phyloP scores from a whole-genome alignment of 129 eudicot species.

The Arctium lappa region DNA sequence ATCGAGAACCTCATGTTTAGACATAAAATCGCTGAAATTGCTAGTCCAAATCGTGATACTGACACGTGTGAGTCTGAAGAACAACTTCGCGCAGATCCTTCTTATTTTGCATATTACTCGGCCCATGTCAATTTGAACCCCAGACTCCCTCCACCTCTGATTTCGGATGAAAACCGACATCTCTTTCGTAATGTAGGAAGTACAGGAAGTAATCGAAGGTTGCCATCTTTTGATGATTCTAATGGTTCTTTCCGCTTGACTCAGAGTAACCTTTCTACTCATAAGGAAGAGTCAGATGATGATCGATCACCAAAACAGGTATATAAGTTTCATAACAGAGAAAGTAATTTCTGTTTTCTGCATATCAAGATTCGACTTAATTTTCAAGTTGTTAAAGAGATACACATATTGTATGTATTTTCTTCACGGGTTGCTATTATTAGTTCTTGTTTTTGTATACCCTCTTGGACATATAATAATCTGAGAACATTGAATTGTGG shows the following conservation, averaged over 20 bases:
- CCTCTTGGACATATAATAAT: neutral
- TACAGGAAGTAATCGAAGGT: constrained; percentile 27
- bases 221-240: constrained; percentile 45
- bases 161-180: constrained; percentile 41
- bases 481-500: neutral
- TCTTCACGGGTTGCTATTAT: neutral
- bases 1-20: constrained; percentile 51
- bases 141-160: constrained; percentile 45
- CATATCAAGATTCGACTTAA: neutral
- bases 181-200: constrained; percentile 26
- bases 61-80: constrained; percentile 35
- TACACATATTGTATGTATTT: no score
- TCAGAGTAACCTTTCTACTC: constrained; percentile 56
- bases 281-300: constrained; percentile 73
- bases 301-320: constrained; percentile 51
- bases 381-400: neutral
- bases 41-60: constrained; percentile 9
- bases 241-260: constrained; percentile 24
- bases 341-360: constrained; percentile 12
- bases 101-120: constrained; percentile 41
- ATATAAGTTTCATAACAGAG: constrained; percentile 13
- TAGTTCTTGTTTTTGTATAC: neutral
- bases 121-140: constrained; percentile 45
- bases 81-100: constrained; percentile 47
- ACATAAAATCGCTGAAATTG: constrained; percentile 30